Conservation (phyloP, 768 basidiomycete species). For the Tephrocybe rancida region DNA sequence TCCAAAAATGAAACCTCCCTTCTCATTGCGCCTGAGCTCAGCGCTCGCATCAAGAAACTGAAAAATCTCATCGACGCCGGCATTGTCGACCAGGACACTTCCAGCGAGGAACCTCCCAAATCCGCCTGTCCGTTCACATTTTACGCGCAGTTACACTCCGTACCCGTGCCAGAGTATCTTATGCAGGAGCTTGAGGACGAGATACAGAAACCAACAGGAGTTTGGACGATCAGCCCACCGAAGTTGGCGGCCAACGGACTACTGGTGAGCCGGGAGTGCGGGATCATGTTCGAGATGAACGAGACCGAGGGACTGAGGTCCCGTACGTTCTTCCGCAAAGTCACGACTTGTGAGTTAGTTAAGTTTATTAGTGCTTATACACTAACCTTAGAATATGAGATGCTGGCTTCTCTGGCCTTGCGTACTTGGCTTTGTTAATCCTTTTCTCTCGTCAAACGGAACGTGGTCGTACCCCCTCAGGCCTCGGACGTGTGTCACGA, state of each 20-base stretch:
- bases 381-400: conserved; percentile 43
- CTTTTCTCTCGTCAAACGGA: conserved; percentile 78
- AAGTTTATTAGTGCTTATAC: neutral
- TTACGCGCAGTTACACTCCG: conserved; percentile 64
- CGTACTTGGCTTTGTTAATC: conserved; percentile 67
- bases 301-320: conserved; percentile 75
- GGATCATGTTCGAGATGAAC: conserved; percentile 66
- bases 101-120: conserved; percentile 43
- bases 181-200: conserved; percentile 79
- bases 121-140: conserved; percentile 67
- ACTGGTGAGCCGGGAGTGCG: conserved; percentile 80
- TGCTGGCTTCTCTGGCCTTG: conserved; percentile 67
- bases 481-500: conserved; percentile 75
- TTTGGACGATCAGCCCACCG: conserved; percentile 58
- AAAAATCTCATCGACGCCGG: conserved; percentile 69
- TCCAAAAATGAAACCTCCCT: conserved; percentile 60
- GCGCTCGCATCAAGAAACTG: conserved; percentile 57
- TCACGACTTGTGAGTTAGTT: conserved; percentile 56
- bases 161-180: conserved; percentile 48
- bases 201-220: conserved; percentile 72
- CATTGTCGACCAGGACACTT: conserved; percentile 54
- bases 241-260: conserved; percentile 63
- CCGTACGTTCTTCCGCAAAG: conserved; percentile 71
- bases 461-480: conserved; percentile 75
- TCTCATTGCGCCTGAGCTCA: conserved; percentile 61